Evolutionary conservation across 192 early-diverging fungal genomes (phyloP).

Genomic region (Powellomyces hirtus): DNA sequence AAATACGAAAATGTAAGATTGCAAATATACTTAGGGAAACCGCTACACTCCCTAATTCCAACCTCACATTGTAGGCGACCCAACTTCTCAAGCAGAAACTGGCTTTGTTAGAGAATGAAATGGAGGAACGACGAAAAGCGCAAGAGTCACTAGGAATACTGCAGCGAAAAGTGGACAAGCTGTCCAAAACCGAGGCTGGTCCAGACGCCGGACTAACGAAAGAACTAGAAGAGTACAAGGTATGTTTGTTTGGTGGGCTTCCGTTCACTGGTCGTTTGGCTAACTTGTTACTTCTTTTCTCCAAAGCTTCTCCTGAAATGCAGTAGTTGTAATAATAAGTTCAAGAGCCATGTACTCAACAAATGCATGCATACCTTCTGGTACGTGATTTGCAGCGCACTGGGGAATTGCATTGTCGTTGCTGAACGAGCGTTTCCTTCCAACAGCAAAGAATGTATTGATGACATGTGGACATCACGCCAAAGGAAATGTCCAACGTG

Average conservation of each 20-base stretch:
- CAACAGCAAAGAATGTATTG: slow-evolving; percentile 77
- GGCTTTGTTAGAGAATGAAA: slow-evolving; percentile 29
- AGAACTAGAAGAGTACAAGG: slow-evolving; percentile 54
- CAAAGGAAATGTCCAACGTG: slow-evolving; percentile 95
- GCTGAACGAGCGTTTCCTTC: background rate
- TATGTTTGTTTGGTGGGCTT: slow-evolving; percentile 13
- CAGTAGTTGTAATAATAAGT: slow-evolving; percentile 79
- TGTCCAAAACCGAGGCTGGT: slow-evolving; percentile 49
- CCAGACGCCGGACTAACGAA: slow-evolving; percentile 58
- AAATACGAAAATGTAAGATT: slow-evolving; percentile 56
- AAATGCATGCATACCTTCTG: slow-evolving; percentile 98
- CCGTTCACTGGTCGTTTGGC: background rate
- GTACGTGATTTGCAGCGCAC: slow-evolving; percentile 15
- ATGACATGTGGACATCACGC: slow-evolving; percentile 77
- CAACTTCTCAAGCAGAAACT: background rate
- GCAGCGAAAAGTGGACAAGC: slow-evolving; percentile 63
- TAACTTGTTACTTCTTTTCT: background rate
- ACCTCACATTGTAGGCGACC: slow-evolving; percentile 5
- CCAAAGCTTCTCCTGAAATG: slow-evolving; percentile 85
- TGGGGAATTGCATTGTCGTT: background rate
- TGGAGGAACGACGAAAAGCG: slow-evolving; percentile 53
- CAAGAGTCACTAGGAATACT: slow-evolving; percentile 59
- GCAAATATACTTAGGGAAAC: background rate
- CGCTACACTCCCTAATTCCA: background rate
- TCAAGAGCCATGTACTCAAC: slow-evolving; percentile 77